Evolutionary conservation across 139 green algal species (phyloP), one percentile per base, ranked within the genome.

Genomic region (Ulvella scutata): DNA sequence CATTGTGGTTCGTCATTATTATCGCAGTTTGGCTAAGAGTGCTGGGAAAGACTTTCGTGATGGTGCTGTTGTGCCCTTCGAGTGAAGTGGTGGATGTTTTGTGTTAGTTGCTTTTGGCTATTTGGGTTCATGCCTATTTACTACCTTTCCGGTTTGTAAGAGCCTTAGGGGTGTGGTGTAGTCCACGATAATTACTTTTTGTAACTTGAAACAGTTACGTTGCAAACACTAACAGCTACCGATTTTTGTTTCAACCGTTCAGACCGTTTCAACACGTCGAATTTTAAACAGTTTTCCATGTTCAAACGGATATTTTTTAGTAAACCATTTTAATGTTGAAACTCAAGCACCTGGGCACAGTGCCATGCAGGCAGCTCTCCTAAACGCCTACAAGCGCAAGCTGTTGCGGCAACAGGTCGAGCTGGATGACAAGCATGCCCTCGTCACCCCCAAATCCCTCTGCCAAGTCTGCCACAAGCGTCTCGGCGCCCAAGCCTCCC

Each of bases 391-490:
- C 51, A 67, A 26, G 20, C 51, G 33, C 33, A n/a, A 67, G 51
- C 51, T 67, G 9, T 67, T n/a, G n/a, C 33, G 33, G 31, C n/a
- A 67, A 67, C 31, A 26, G n/a, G 33, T 67, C n/a, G 17, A 36
- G 51, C 51, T 67, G 51, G 51, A 67, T 31, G 51, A 67, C 51
- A 67, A 67, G 51, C 33, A 26, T 67, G 51, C 51, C 31, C 31
- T 67, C 33, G 51, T 67, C n/a, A 67, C 51, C 31, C 51, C 51
- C 51, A 67, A 67, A 26, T 67, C 51, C 20, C 17, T 67, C n/a
- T 67, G 51, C 17, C 51, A 67, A 67, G 51, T 67, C 33, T 67
- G 51, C 33, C 51, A 67, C 51, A 67, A 67, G 33, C 51, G 51
- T 26, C 51, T 67, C n/a, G 51, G 51, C 31, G 9, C 51, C 33